phyloP scores from a whole-genome alignment of 176 grass and related monocot species.

The Raddia guianensis region DNA sequence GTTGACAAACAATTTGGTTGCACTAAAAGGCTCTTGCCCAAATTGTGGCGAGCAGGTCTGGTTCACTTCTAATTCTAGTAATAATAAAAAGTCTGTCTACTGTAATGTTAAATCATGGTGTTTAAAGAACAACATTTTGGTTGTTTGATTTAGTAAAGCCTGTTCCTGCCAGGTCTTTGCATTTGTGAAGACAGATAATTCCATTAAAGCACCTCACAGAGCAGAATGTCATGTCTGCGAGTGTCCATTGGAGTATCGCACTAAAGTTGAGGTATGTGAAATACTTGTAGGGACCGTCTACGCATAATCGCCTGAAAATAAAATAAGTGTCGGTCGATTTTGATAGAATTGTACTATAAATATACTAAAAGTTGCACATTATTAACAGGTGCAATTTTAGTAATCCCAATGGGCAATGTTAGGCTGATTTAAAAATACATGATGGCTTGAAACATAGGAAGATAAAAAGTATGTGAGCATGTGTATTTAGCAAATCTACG shows the following conservation, averaged over 20 bases:
- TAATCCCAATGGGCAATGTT: too few species aligned
- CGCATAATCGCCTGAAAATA: too few species aligned
- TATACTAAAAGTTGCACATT: too few species aligned
- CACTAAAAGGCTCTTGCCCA: constrained; percentile 87
- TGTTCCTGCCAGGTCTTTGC: constrained; percentile 78
- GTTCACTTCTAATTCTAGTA: constrained; percentile 24
- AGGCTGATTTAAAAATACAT: too few species aligned
- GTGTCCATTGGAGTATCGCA: constrained; percentile 75
- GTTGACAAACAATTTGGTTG: constrained; percentile 79
- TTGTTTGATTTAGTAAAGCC: constrained; percentile 13
- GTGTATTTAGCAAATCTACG: too few species aligned
- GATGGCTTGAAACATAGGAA: too few species aligned
- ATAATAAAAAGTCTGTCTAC: not conserved
- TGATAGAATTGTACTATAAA: too few species aligned
- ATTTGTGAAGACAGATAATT: constrained; percentile 80
- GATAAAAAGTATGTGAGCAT: too few species aligned
- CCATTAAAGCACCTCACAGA: constrained; percentile 58
- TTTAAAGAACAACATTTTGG: not conserved
- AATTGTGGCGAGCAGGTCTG: constrained; percentile 95
- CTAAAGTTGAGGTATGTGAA: constrained; percentile 77
- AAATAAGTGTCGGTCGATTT: too few species aligned
- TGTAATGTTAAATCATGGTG: constrained; percentile 17
- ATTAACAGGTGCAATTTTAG: too few species aligned
- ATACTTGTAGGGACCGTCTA: not conserved
- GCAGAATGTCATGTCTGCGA: constrained; percentile 96